Conservation (phyloP, 805 yeast species). For the Dipodascus geniculatus region DNA sequence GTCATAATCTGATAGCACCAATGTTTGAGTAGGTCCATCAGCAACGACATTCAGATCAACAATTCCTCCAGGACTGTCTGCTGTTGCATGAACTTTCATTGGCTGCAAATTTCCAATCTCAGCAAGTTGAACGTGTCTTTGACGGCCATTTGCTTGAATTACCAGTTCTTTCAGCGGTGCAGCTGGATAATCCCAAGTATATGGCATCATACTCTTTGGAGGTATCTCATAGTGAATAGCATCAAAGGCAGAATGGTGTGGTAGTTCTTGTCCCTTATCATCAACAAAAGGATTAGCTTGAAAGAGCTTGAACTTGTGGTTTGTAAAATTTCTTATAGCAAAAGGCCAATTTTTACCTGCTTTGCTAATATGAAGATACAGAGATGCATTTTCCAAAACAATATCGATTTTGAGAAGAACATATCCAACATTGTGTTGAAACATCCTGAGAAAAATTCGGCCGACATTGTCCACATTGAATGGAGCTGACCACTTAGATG, state of each 20-base stretch:
- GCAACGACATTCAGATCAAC: conserved; percentile 89
- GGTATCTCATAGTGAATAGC: conserved; percentile 79
- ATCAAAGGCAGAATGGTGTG: conserved; percentile 44
- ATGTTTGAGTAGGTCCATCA: conserved; percentile 88
- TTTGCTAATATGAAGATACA: conserved; percentile 62
- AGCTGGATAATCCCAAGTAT: conserved; percentile 95
- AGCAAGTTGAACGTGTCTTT: conserved; percentile 71
- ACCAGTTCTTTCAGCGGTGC: conserved; percentile 74
- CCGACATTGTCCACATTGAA: conserved; percentile 80
- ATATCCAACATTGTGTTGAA: conserved; percentile 47
- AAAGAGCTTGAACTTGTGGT: conserved; percentile 72
- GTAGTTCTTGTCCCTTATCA: conserved; percentile 51
- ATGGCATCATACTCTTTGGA: conserved; percentile 90
- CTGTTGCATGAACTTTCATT: conserved; percentile 53
- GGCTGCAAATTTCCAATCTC: conserved; percentile 90
- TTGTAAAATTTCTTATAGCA: conserved; percentile 82
- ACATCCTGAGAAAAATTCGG: conserved; percentile 58
- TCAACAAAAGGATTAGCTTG: conserved; percentile 68
- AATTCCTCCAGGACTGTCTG: conserved; percentile 33
- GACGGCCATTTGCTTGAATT: conserved; percentile 58
- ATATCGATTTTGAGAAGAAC: conserved; percentile 61
- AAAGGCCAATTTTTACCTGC: conserved; percentile 85
- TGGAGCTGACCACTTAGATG: conserved; percentile 76
- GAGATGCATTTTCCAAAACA: conserved; percentile 65
- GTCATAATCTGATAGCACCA: conserved; percentile 74